Evolutionary conservation across 768 basidiomycete genomes (phyloP).

Genomic region (Boletus reticulatus): DNA sequence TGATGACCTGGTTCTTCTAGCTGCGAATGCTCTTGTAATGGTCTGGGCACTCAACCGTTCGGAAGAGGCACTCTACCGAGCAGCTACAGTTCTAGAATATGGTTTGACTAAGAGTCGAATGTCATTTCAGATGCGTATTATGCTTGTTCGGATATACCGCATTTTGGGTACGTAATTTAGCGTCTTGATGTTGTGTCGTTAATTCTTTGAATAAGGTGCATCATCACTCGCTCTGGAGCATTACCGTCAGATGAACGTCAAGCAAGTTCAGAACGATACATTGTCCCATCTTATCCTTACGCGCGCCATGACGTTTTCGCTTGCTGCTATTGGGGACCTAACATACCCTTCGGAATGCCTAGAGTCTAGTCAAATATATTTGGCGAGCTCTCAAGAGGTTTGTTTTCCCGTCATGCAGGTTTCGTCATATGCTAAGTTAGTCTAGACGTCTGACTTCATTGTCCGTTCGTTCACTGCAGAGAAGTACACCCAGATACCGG

Average conservation of each 20-base stretch:
- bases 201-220: slow-evolving; percentile 50
- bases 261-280: slow-evolving; percentile 88
- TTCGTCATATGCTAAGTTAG: slow-evolving; percentile 3
- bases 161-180: slow-evolving; percentile 56
- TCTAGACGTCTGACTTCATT: slow-evolving; percentile 75
- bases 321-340: slow-evolving; percentile 72
- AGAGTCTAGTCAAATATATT: slow-evolving; percentile 78
- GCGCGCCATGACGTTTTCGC: slow-evolving; percentile 75
- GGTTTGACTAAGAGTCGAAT: slow-evolving; percentile 70
- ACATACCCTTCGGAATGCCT: slow-evolving; percentile 73
- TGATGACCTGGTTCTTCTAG: slow-evolving; percentile 80
- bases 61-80: slow-evolving; percentile 59
- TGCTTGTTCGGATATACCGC: slow-evolving; percentile 80
- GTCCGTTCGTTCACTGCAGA: slow-evolving; percentile 75
- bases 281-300: slow-evolving; percentile 81
- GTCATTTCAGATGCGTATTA: slow-evolving; percentile 73
- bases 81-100: slow-evolving; percentile 67
- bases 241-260: slow-evolving; percentile 73
- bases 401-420: slow-evolving; percentile 7
- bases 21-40: slow-evolving; percentile 64
- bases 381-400: slow-evolving; percentile 78
- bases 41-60: slow-evolving; percentile 58
- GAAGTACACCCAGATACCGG: slow-evolving; percentile 88
- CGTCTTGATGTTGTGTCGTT: not conserved
- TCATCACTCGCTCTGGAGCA: slow-evolving; percentile 73